Percentiles rank a stretch among this genome's conserved stretches.
phyloP scores from a whole-genome alignment of 345 rosid species.

The Citropsis articulata region DNA sequence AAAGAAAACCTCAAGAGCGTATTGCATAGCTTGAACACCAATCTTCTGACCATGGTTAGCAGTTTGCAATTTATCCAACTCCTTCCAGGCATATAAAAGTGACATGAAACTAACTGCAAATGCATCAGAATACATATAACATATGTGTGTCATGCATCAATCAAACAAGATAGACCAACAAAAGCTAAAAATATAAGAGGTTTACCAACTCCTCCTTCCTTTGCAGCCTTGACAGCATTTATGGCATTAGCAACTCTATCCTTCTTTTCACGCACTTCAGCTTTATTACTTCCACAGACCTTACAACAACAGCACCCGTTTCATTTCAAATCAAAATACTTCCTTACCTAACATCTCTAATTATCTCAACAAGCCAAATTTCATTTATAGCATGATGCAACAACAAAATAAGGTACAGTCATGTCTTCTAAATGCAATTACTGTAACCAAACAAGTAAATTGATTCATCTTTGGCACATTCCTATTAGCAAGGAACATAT shows the following conservation, averaged over 20 bases:
- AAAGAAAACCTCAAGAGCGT: no score
- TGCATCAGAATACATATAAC: no score
- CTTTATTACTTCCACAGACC: slow-evolving; percentile 34
- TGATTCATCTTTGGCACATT: no score
- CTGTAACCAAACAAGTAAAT: background rate
- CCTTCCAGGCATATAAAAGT: no score
- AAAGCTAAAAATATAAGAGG: background rate
- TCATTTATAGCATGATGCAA: no score
- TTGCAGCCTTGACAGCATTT: slow-evolving; percentile 29
- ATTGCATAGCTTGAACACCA: no score
- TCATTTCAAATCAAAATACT: background rate
- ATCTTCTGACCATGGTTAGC: no score
- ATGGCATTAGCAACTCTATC: slow-evolving; percentile 28
- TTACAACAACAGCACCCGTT: background rate
- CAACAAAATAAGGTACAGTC: no score
- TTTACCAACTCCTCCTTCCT: slow-evolving; percentile 26
- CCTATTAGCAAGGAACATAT: background rate
- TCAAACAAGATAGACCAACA: background rate
- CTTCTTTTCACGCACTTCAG: slow-evolving; percentile 31
- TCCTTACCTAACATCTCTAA: no score
- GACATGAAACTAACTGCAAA: slow-evolving; percentile 15
- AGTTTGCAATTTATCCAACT: no score
- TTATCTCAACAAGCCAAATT: no score
- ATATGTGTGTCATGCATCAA: background rate
- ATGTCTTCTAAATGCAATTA: background rate